Base-by-base conservation (phyloP, 805 yeast genomes). In the Sugiyamaella lignohabitans region DNA sequence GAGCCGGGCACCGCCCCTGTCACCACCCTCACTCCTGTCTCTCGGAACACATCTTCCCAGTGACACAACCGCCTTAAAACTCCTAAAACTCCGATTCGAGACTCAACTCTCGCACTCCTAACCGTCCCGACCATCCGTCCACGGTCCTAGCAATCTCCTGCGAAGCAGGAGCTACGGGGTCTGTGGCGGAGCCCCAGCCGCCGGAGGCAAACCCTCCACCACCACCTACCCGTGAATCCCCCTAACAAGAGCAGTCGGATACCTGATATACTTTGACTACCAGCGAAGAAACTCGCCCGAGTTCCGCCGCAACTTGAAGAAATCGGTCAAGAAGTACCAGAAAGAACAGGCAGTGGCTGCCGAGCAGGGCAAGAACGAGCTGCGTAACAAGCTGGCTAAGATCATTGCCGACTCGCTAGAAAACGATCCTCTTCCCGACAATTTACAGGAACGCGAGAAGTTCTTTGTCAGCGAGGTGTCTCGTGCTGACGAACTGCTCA, bases 211-310 rank as follows among this genome's bases (percentile, higher is more conserved):
- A 27, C 8, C n/a, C n/a, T n/a, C n/a, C n/a, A n/a, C n/a, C 6
- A 11, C 10, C 8, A 29, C 17, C 44, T 11, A 14, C 8, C 16
- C 19, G 32, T 14, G 27, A 20, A 37, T 16, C 6, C 6, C 21
- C 18, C 24, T 21, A 24, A 23, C 16, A 10, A 16, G 24, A 41
- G 39, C 39, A 62, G 66, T 66, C 19, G 56, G 68, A 16, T 91
- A 93, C 69, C 86, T 91, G 47, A 71, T 79, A 34, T 93, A 87
- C 72, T 94, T 94, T 62, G 99, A 93, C 70, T 85, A 88, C 73
- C 76, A 76, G 68, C 87, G 98, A 70, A 85, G 98, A 70, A 73
- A 74, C 67, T 79, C 84, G 48, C 66, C 84, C 18, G 84, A 78
- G 48, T 94, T 93, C 75, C 85, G 98, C 74, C 80, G 76, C 60